Base-by-base conservation (phyloP, 768 basidiomycete genomes). In the Dioszegia aurantiaca region DNA sequence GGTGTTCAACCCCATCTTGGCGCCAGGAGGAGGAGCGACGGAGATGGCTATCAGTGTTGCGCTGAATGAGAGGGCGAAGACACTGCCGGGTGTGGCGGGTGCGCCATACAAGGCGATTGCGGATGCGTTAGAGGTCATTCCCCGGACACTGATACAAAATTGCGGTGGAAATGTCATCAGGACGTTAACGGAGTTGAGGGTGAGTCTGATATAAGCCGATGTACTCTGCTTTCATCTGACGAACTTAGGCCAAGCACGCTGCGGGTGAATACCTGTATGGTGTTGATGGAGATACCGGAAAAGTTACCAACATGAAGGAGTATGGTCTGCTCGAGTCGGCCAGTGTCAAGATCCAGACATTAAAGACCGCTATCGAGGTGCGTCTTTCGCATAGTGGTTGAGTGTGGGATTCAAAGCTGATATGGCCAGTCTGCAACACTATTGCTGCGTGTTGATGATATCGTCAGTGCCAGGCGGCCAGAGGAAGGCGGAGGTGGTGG, bases 21-120 rank as follows among this genome's bases (percentile, higher is more conserved):
- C 87, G 0, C 94, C 94, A 0, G 94, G 94, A 6, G 93, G 94
- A 19, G 94, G 95, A 41, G 94, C 95, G 24, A 94, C 91, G 3
- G 95, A 99, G 80, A 97, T 98, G 91, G 95, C 94, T 0, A 86
- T 98, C 77, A 86, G 86, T 33, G 90, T 95, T 2, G 90, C 87
- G 0, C 77, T 98, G 64, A 71, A 74, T 11, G 75, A 77, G 52
- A 87, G 88, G 47, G 89, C 89, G 19, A 81, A 87, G 69, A 85
- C 80, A 44, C 81, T 95, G 59, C 85, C 86, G 16, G 93, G 94
- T 14, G 87, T 92, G 16, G 90, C 93, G 74, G 88, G 87, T 0
- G 91, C 89, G 81, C 91, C 92, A 9, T 92, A 86, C 79, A 80
- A 87, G 43, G 91, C 93, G 24, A 90, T 98, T 11, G 88, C 88